phyloP scores from a whole-genome alignment of 108 stramenopile genomes.

The Pelagomonas calceolata region DNA sequence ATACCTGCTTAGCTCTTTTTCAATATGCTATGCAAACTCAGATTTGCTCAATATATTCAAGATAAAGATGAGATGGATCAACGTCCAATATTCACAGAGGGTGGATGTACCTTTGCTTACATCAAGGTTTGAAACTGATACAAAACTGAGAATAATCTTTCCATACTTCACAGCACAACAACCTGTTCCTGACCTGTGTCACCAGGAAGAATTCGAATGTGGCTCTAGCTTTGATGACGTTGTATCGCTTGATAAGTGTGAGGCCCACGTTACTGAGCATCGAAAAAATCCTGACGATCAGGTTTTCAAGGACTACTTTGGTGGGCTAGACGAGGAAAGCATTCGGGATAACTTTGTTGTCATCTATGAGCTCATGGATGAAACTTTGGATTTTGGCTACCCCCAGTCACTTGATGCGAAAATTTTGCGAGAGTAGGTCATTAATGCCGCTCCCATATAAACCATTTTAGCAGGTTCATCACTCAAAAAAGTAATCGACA shows the following conservation, averaged over 20 bases:
- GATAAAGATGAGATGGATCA: slow-evolving; percentile 45
- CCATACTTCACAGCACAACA: slow-evolving; percentile 55
- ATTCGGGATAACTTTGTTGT: slow-evolving; percentile 98
- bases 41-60: slow-evolving; percentile 31
- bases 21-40: not conserved
- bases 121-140: slow-evolving; percentile 17
- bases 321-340: slow-evolving; percentile 91
- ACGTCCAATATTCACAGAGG: slow-evolving; percentile 49
- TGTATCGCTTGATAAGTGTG: slow-evolving; percentile 54
- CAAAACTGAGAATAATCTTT: too few species aligned
- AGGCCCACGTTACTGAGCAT: too few species aligned
- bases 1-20: too few species aligned
- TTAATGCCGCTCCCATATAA: too few species aligned
- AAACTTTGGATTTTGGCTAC: slow-evolving; percentile 98
- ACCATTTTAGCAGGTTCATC: slow-evolving; percentile 74
- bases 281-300: slow-evolving; percentile 2
- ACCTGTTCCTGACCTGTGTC: slow-evolving; percentile 89
- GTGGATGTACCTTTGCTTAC: slow-evolving; percentile 42
- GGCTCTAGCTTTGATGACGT: slow-evolving; percentile 76
- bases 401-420: slow-evolving; percentile 67
- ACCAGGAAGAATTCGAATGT: slow-evolving; percentile 93
- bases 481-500: slow-evolving; percentile 81
- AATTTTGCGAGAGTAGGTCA: slow-evolving; percentile 22
- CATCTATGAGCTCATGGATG: slow-evolving; percentile 96
- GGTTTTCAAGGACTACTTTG: slow-evolving; percentile 96